A percentile compares a stretch with the other conserved stretches of the same genome.
Evolutionary conservation across 768 basidiomycete genomes (phyloP).

Genomic region (Lactarius quietus): DNA sequence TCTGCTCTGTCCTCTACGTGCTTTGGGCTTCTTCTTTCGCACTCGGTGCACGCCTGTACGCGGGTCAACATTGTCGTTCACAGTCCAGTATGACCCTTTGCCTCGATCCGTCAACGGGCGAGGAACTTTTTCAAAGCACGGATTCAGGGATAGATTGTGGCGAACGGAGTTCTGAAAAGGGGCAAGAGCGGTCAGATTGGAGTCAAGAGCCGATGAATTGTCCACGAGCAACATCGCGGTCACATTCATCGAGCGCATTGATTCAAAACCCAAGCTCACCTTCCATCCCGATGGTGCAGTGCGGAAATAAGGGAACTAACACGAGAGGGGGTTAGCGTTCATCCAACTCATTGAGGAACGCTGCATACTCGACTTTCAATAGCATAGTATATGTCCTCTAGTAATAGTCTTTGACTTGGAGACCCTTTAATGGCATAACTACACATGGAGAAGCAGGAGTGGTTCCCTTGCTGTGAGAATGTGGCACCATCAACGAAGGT

Average conservation of each 20-base stretch:
- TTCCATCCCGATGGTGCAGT: constrained; percentile 90
- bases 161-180: constrained; percentile 75
- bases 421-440: constrained; percentile 92
- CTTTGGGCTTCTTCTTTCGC: constrained; percentile 81
- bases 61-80: constrained; percentile 86
- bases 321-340: constrained; percentile 25
- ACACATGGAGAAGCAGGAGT: constrained; percentile 6
- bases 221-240: constrained; percentile 46
- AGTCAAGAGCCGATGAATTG: constrained; percentile 31
- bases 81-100: constrained; percentile 91
- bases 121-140: constrained; percentile 88
- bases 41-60: constrained; percentile 86
- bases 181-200: not conserved
- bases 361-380: constrained; percentile 78
- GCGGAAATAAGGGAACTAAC: constrained; percentile 84
- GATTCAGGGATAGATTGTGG: constrained; percentile 86
- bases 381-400: constrained; percentile 91
- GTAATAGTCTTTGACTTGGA: constrained; percentile 76
- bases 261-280: constrained; percentile 44
- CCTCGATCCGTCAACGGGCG: constrained; percentile 89
- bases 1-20: constrained; percentile 43
- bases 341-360: constrained; percentile 1
- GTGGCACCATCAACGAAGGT: constrained; percentile 4
- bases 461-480: constrained; percentile 13
- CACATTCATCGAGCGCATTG: constrained; percentile 33